These are phyloP conservation scores for Dothistroma septosporum DNA, from an alignment of 2,329 filamentous ascomycete genomes.

Conservation along the genomic window DNA sequence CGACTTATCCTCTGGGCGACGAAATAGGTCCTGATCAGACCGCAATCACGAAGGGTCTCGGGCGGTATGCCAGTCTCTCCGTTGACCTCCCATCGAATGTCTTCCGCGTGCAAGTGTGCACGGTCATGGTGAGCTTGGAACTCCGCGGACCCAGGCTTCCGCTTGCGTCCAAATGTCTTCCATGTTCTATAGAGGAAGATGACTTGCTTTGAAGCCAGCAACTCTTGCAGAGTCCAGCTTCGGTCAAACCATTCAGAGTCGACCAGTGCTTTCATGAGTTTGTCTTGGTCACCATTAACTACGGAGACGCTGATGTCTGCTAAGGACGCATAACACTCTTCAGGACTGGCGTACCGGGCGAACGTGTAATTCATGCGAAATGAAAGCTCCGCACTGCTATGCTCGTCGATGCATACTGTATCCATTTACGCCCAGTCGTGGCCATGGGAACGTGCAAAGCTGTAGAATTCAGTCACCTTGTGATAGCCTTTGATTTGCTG, in stretches of 20 bases:
- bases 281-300: neutral
- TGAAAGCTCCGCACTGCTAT: conserved; percentile 17
- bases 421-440: conserved; percentile 15
- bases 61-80: neutral
- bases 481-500: conserved; percentile 1
- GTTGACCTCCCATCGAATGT: neutral
- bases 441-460: neutral
- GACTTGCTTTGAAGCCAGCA: neutral
- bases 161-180: neutral
- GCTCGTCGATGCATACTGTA: conserved; percentile 22
- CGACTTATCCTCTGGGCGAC: conserved; percentile 5
- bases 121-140: neutral
- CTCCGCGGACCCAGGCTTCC: neutral
- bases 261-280: neutral
- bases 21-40: neutral
- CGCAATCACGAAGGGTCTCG: neutral
- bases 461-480: conserved; percentile 10
- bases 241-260: neutral
- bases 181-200: neutral
- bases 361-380: conserved; percentile 22
- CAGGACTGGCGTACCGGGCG: conserved; percentile 15
- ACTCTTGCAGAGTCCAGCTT: neutral
- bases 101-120: neutral
- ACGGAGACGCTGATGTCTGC: conserved; percentile 1
- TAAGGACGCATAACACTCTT: conserved; percentile 20